These are phyloP conservation scores for Boletus subparvulus DNA, from an alignment of 768 basidiomycete genomes.

Conservation along the genomic window DNA sequence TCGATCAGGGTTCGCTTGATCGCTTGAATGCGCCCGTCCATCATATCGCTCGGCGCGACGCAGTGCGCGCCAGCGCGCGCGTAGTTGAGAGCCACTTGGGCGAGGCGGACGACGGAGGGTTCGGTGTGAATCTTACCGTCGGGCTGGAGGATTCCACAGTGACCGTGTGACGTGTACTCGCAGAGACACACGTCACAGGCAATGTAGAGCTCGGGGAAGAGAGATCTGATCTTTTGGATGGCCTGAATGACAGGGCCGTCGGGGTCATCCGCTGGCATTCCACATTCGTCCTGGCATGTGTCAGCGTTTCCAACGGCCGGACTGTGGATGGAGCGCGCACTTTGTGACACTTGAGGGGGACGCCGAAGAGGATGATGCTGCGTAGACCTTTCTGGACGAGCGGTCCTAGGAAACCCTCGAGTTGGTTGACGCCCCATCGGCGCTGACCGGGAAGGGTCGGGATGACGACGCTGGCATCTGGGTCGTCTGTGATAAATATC, in stretches of 20 bases:
- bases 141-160: slow-evolving; percentile 78
- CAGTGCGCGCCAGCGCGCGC: slow-evolving; percentile 96
- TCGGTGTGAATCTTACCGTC: slow-evolving; percentile 78
- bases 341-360: slow-evolving; percentile 78
- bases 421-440: slow-evolving; percentile 92
- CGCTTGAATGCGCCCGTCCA: slow-evolving; percentile 90
- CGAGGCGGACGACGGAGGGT: slow-evolving; percentile 84
- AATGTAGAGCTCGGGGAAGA: slow-evolving; percentile 86
- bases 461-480: slow-evolving; percentile 79
- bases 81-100: slow-evolving; percentile 88
- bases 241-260: slow-evolving; percentile 91
- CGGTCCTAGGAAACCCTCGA: slow-evolving; percentile 84
- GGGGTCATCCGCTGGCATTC: slow-evolving; percentile 88
- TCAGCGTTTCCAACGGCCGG: not conserved
- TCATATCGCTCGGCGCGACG: slow-evolving; percentile 99
- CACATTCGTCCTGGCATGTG: slow-evolving; percentile 63
- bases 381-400: slow-evolving; percentile 86
- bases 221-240: slow-evolving; percentile 69
- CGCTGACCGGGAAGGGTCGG: slow-evolving; percentile 80
- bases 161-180: slow-evolving; percentile 98
- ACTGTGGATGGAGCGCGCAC: slow-evolving; percentile 36
- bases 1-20: slow-evolving; percentile 89
- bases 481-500: slow-evolving; percentile 96
- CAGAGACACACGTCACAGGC: slow-evolving; percentile 98
- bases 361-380: slow-evolving; percentile 94